Evolutionary conservation across 805 yeast genomes (phyloP), one percentile per base, ranked within the genome.

Genomic region (Saccharomycopsis oosterbeekiorum): DNA sequence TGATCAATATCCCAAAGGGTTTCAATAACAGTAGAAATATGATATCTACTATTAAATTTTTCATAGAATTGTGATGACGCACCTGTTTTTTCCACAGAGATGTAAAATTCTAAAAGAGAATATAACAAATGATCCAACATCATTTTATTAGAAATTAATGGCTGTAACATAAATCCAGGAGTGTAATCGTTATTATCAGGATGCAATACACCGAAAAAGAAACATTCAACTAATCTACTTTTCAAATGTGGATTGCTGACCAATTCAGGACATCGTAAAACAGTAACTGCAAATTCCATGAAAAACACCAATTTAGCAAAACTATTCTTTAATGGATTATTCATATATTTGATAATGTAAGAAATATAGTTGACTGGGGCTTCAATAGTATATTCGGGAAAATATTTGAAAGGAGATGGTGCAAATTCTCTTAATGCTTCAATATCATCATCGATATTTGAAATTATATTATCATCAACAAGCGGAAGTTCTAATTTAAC

Each of bases 51-150:
- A 71, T 90, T 92, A 75, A 94, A 94, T 74, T 94, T 94, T 72
- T 94, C 99, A 72, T 93, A 93, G 70, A 93, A 94, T 73, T 94
- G 98, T 0, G 96, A 84, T 8, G 93, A 85, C 1, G 97, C 87
- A 10, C 99, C 99, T 0, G 99, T 94, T 69, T 89, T 91, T 71
- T 94, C 99, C 58, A 93, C 92, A 79, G 89, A 89, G 41, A 94
- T 96, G 71, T 93, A 94, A 64, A 91, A 88, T 68, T 90, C 96
- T 73, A 94, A 79, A 61, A 94, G 78, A 0, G 97, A 88, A 68
- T 89, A 91, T 61, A 94, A 76, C 65, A 94, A 70, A 70, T 91
- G 84, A 43, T 84, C 76, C 37, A 76, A 74, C 1, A 90, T 86
- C 24, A 86, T 68, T 59, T 80, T 79, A 67, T 90, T 84, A 11